Evolutionary conservation across 805 yeast species (phyloP).

Genomic region (Scheffersomyces spartinae): DNA sequence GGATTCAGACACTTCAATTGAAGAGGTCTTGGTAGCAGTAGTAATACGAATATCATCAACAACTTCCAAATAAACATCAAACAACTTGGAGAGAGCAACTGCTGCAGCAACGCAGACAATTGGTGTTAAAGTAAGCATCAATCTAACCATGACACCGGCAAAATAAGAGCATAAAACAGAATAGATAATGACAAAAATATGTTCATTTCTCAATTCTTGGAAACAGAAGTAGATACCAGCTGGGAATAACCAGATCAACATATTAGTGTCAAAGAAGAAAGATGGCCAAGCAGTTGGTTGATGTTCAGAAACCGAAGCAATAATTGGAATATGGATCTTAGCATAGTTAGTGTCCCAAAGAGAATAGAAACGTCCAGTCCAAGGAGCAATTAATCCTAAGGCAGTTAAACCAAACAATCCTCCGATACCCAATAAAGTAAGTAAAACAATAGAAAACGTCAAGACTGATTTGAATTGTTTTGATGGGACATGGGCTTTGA

Average conservation of each 20-base stretch:
- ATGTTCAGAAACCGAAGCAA: conserved; percentile 97
- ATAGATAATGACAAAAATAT: conserved; percentile 84
- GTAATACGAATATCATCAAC: too few species aligned
- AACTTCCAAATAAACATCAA: conserved; percentile 72
- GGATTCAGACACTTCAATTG: too few species aligned
- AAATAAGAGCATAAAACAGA: conserved; percentile 91
- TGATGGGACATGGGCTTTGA: conserved; percentile 61
- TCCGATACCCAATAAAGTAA: conserved; percentile 51
- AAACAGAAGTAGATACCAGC: conserved; percentile 89
- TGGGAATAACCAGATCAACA: conserved; percentile 96
- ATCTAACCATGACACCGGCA: conserved; percentile 98
- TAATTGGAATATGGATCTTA: conserved; percentile 94
- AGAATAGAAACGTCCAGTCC: conserved; percentile 99
- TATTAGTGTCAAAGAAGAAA: conserved; percentile 86
- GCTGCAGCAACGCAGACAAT: conserved; percentile 91
- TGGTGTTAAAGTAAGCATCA: conserved; percentile 95
- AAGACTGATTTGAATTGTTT: conserved; percentile 63
- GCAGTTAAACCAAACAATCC: conserved; percentile 76
- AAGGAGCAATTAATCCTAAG: conserved; percentile 92
- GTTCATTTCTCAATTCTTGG: conserved; percentile 84
- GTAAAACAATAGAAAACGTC: conserved; percentile 42
- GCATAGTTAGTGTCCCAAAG: conserved; percentile 98
- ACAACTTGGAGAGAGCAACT: conserved; percentile 71
- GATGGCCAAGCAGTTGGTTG: conserved; percentile 99
- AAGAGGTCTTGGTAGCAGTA: too few species aligned